Conservation (phyloP, 1,284 basidiomycete species). For the Heliocybe sulcata region DNA sequence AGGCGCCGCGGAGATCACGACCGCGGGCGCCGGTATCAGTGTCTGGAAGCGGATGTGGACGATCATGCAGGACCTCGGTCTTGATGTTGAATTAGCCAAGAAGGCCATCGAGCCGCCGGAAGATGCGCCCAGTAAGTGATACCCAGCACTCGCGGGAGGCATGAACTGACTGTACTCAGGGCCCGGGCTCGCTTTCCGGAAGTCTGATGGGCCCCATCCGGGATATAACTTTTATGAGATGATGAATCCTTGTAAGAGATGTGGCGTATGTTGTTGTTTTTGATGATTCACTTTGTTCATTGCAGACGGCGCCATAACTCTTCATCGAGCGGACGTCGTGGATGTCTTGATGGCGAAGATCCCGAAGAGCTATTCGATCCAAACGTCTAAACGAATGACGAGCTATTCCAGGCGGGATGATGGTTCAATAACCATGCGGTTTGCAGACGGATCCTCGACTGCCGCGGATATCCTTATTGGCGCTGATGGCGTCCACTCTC, state of each 20-base stretch:
- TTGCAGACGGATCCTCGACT: constrained; percentile 24
- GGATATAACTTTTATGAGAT: constrained; percentile 11
- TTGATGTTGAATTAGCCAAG: constrained; percentile 22
- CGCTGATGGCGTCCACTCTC: constrained; percentile 36
- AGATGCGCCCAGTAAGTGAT: constrained; percentile 8
- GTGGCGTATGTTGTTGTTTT: background rate
- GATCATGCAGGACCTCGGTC: constrained; percentile 24
- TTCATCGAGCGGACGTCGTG: constrained; percentile 25
- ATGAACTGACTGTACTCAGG: background rate
- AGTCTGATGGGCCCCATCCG: constrained; percentile 10
- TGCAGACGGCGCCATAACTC: constrained; percentile 24
- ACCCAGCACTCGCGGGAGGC: background rate
- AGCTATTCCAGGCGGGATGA: constrained; percentile 13
- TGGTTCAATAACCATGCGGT: constrained; percentile 20
- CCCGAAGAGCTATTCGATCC: constrained; percentile 20
- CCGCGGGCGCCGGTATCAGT: constrained; percentile 27
- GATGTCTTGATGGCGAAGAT: constrained; percentile 22
- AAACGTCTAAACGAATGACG: constrained; percentile 23
- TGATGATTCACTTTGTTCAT: constrained; percentile 6
- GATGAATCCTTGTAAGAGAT: constrained; percentile 5
- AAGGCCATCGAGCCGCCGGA: constrained; percentile 14
- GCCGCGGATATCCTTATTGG: constrained; percentile 34
- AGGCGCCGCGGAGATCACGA: constrained; percentile 23
- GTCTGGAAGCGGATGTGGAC: constrained; percentile 33
- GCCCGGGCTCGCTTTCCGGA: constrained; percentile 13